Percentiles rank a stretch among this genome's conserved stretches.
Evolutionary conservation across 345 rosid species (phyloP).

Genomic region (Acer negundo): DNA sequence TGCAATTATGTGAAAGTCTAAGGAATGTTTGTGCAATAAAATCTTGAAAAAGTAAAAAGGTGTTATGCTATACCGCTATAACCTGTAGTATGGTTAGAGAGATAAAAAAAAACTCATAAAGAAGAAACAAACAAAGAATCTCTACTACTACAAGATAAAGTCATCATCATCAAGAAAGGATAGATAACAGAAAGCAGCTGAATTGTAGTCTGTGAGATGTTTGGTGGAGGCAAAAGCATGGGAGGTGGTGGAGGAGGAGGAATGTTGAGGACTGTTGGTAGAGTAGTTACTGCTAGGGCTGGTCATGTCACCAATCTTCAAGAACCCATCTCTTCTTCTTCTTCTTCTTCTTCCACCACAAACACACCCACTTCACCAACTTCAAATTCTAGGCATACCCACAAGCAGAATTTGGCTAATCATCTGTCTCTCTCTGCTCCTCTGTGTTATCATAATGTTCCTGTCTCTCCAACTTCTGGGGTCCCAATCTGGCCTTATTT

Average conservation of each 20-base stretch:
- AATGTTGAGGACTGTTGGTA: slow-evolving; percentile 53
- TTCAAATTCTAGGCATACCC: slow-evolving; percentile 30
- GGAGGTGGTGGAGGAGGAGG: slow-evolving; percentile 59
- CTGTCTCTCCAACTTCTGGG: slow-evolving; percentile 33
- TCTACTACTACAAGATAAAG: not conserved
- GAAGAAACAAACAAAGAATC: not conserved
- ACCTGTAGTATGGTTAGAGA: not conserved
- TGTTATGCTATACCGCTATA: too few species aligned
- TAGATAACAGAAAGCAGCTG: not conserved
- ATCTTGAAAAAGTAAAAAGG: too few species aligned
- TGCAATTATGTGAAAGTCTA: too few species aligned
- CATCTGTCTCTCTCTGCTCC: slow-evolving; percentile 43
- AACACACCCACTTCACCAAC: slow-evolving; percentile 33
- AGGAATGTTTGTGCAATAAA: too few species aligned
- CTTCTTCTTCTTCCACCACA: not conserved
- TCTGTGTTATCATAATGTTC: slow-evolving; percentile 30
- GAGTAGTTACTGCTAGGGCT: slow-evolving; percentile 51
- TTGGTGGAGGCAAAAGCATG: slow-evolving; percentile 62
- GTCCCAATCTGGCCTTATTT: slow-evolving; percentile 37
- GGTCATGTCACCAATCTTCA: slow-evolving; percentile 44
- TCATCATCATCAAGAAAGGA: not conserved
- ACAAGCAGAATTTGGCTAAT: slow-evolving; percentile 22
- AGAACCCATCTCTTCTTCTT: slow-evolving; percentile 50
- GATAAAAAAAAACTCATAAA: not conserved
- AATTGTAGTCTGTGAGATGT: slow-evolving; percentile 24